Evolutionary conservation across 2,329 filamentous ascomycete genomes (phyloP), one percentile per base, ranked within the genome.

Genomic region (Cladosporium halotolerans): DNA sequence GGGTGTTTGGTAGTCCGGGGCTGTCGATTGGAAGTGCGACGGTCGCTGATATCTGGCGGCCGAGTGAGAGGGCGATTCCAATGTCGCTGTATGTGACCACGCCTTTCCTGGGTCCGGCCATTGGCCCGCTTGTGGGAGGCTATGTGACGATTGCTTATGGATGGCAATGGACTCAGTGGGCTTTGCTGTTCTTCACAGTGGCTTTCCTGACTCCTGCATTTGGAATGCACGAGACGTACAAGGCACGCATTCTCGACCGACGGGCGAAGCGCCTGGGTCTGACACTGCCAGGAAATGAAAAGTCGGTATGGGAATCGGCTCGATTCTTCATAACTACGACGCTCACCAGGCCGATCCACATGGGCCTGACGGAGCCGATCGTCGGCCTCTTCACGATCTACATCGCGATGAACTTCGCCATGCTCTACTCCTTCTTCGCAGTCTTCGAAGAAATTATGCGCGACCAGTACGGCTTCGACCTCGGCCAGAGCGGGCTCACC

Each of bases 1-100:
- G 87, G 0, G 66, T 85, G 66, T 86, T 86, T 58, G 86, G 85
- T 28, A 84, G 40, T 79, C 87, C 60, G 76, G 88, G 64, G 4
- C 39, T 62, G 1, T 43, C 54, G 8, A 60, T 60, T 18, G 60
- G 59, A 18, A 48, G 42, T 31, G 59, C 60, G 9, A 58, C 58
- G 5, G 51, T 61, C 11, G 47, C 56, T 3, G 61, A 62, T 42
- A 46, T 63, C 13, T 63, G 54, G 55, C 18, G 34, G 13, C 57
- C 60, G 3, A 33, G 40, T 9, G 57, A 59, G 31, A 36, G 58
- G 45, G 58, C 53, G 3, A 50, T 55, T 4, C 57, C 58, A 0
- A 59, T 60, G 60, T n/a, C 49, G 10, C 33, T 54, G 4, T 58
- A 54, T 45, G 40, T 70, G 4, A 58, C 66, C 34, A 66, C 66